Conservation (phyloP, 73 alveolate genomes). For the Urostyla sp. region DNA sequence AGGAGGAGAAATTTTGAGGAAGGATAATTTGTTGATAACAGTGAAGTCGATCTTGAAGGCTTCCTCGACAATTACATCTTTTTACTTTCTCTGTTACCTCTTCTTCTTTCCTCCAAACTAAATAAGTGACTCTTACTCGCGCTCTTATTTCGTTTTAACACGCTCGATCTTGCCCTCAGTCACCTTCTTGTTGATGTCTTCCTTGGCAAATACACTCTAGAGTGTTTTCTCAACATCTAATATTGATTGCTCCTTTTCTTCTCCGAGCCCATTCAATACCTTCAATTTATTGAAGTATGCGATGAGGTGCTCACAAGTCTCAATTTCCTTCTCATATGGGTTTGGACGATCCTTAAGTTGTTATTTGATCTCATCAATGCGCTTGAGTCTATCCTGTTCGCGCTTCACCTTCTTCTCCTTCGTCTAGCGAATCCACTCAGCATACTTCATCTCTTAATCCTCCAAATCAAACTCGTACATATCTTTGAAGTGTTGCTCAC, state of each 20-base stretch:
- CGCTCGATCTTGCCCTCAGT: conserved; percentile 35
- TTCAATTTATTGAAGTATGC: conserved; percentile 26
- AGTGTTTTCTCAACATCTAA: conserved; percentile 8
- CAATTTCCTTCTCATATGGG: conserved; percentile 46
- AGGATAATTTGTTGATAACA: conserved; percentile 17
- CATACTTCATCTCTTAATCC: neutral
- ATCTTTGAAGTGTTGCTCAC: conserved; percentile 41
- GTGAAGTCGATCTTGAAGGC: conserved; percentile 17
- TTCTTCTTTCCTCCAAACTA: conserved; percentile 34
- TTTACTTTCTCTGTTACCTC: neutral
- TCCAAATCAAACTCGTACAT: conserved; percentile 25
- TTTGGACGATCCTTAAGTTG: conserved; percentile 34
- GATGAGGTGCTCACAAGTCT: conserved; percentile 25
- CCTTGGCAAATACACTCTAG: conserved; percentile 18
- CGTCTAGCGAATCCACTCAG: conserved; percentile 20
- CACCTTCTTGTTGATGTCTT: conserved; percentile 22
- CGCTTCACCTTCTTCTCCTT: neutral
- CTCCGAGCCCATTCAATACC: neutral
- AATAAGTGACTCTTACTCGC: conserved; percentile 27
- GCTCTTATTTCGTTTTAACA: conserved; percentile 23
- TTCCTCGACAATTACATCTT: neutral
- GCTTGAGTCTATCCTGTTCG: conserved; percentile 2
- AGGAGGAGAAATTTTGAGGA: conserved; percentile 44
- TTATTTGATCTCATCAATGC: conserved; percentile 19
- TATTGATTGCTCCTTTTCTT: conserved; percentile 22